Percentiles rank a stretch among this genome's conserved stretches.
Evolutionary conservation across 495 filamentous ascomycete genomes (phyloP).

Genomic region (Podospora sp.): DNA sequence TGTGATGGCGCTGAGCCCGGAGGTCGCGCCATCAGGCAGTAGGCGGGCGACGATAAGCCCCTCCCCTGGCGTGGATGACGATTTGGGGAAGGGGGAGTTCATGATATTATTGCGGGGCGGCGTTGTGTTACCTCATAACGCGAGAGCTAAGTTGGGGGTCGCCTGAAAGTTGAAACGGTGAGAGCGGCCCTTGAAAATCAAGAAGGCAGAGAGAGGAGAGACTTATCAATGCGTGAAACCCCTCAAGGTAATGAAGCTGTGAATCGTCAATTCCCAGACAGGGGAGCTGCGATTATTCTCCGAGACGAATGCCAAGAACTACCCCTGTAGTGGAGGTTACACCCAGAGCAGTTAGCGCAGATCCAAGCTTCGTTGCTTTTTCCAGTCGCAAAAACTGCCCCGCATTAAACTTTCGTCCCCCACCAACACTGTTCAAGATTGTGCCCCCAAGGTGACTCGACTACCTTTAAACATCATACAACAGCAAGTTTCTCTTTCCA

Average conservation of each 20-base stretch:
- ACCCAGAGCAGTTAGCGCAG: background rate
- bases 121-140: constrained; percentile 24
- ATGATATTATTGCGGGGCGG: constrained; percentile 35
- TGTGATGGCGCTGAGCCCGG: constrained; percentile 70
- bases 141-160: background rate
- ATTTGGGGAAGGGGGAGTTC: constrained; percentile 66
- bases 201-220: background rate
- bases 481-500: background rate
- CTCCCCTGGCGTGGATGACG: constrained; percentile 71
- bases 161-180: background rate
- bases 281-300: constrained; percentile 4
- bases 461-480: no score
- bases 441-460: background rate
- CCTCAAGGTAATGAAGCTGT: background rate
- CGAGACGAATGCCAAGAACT: background rate
- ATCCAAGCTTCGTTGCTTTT: background rate
- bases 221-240: background rate
- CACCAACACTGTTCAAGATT: constrained; percentile 4
- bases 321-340: background rate
- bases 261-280: background rate
- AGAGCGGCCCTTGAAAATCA: background rate
- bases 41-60: constrained; percentile 75
- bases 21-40: constrained; percentile 69
- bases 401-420: constrained; percentile 25
- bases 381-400: constrained; percentile 14